Percentiles rank a stretch among this genome's conserved stretches.
Evolutionary conservation across 345 rosid genomes (phyloP).

Genomic region (Odontarrhena argentea): DNA sequence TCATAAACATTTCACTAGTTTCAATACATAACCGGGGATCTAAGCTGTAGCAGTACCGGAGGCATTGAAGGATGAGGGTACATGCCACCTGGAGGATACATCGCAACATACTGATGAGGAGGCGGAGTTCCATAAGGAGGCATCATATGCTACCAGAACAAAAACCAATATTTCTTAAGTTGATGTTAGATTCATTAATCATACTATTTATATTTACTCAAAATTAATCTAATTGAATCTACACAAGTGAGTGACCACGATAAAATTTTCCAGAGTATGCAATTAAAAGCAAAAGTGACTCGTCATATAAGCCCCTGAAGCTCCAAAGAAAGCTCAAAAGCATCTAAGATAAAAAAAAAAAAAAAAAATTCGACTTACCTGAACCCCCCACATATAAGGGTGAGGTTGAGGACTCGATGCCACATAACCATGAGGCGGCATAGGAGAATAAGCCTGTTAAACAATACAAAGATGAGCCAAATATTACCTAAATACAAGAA

Average conservation of each 20-base stretch:
- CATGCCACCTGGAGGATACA: constrained; percentile 98
- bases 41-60: constrained; percentile 59
- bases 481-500: neutral
- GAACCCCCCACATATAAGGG: constrained; percentile 99
- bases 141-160: constrained; percentile 78
- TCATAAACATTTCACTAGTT: constrained; percentile 3
- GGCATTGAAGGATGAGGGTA: constrained; percentile 91
- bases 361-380: constrained; percentile 47
- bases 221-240: neutral
- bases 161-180: neutral
- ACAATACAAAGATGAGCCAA: constrained; percentile 20
- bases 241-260: constrained; percentile 11
- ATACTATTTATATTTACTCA: neutral
- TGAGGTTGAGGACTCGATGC: constrained; percentile 96
- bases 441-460: constrained; percentile 81
- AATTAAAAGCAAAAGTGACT: neutral
- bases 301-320: constrained; percentile 4
- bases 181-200: neutral
- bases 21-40: constrained; percentile 21
- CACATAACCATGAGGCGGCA: constrained; percentile 90
- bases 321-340: neutral
- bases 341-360: constrained; percentile 1
- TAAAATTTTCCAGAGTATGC: neutral
- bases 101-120: constrained; percentile 84
- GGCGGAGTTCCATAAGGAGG: constrained; percentile 97